phyloP scores from a whole-genome alignment of 495 filamentous ascomycete species.

The Glarea lozoyensis region DNA sequence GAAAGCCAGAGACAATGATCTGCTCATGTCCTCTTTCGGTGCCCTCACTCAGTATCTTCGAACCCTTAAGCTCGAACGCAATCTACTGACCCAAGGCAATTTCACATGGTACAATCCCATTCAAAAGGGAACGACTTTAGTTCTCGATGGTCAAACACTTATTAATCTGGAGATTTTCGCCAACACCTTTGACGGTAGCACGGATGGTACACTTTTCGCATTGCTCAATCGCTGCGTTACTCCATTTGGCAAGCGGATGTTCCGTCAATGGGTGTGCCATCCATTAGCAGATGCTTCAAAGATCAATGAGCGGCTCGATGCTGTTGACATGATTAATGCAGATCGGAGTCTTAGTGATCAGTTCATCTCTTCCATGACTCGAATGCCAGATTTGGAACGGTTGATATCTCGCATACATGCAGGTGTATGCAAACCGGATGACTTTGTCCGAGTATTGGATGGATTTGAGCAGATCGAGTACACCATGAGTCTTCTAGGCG shows the following conservation, averaged over 20 bases:
- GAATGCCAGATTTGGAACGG: conserved; percentile 90
- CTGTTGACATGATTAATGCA: conserved; percentile 85
- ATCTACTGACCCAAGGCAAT: conserved; percentile 81
- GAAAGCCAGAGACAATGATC: conserved; percentile 66
- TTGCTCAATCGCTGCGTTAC: conserved; percentile 92
- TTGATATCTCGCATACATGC: conserved; percentile 94
- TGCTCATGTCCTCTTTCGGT: conserved; percentile 88
- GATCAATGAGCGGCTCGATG: conserved; percentile 94
- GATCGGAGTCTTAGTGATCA: conserved; percentile 69
- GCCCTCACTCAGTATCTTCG: conserved; percentile 82
- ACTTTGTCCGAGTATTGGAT: conserved; percentile 90
- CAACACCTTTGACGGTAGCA: conserved; percentile 82
- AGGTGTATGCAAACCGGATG: conserved; percentile 73
- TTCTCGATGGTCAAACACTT: conserved; percentile 91
- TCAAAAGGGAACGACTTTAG: conserved; percentile 81
- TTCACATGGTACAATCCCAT: conserved; percentile 93
- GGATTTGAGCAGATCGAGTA: conserved; percentile 97
- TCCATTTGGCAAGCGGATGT: conserved; percentile 93
- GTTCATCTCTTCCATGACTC: conserved; percentile 75
- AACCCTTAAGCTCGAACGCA: conserved; percentile 79
- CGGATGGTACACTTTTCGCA: conserved; percentile 79
- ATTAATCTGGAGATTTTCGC: conserved; percentile 97
- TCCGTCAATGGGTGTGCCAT: conserved; percentile 97
- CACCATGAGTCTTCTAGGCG: conserved; percentile 68
- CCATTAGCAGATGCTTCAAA: conserved; percentile 75